Conservation (phyloP, 768 basidiomycete genomes). For the Cystofilobasidium bisporidii region DNA sequence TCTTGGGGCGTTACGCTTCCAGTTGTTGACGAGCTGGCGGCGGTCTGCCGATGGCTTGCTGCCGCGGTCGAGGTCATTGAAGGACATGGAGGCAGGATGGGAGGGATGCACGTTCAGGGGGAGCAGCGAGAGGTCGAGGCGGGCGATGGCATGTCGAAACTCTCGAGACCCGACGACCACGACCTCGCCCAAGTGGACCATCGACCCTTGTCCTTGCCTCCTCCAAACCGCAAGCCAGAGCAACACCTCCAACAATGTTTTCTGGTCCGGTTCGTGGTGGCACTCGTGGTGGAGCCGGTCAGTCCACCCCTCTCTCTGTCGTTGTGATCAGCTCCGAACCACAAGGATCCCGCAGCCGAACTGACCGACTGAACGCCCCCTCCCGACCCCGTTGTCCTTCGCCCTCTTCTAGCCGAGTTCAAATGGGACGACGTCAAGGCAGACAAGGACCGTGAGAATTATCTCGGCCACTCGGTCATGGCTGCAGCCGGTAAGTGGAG, state of each 20-base stretch:
- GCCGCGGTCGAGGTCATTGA: slow-evolving; percentile 3
- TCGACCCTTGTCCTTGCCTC: not conserved
- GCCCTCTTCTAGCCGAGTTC: slow-evolving; percentile 18
- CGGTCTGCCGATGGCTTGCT: not conserved
- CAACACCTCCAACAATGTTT: too few relatives aligned
- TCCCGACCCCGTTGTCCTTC: not conserved
- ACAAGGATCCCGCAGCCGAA: too few relatives aligned
- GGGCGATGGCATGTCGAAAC: too few relatives aligned
- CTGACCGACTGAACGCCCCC: too few relatives aligned
- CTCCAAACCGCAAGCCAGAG: not conserved
- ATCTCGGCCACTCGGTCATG: slow-evolving; percentile 26
- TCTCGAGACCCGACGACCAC: too few relatives aligned
- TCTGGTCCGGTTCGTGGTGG: slow-evolving; percentile 7
- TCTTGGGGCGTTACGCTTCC: not conserved
- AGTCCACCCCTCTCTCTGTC: not conserved
- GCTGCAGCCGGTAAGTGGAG: slow-evolving; percentile 23
- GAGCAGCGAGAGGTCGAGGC: not conserved
- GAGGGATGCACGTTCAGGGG: too few relatives aligned
- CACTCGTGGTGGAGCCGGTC: slow-evolving; percentile 21
- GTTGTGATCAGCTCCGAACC: not conserved
- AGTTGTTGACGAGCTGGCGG: not conserved
- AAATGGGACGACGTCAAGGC: slow-evolving; percentile 25
- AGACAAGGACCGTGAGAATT: slow-evolving; percentile 26
- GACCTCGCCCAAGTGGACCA: not conserved
- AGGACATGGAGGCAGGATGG: not conserved